Evolutionary conservation across 164 flowering plant species (phyloP).

Genomic region (Stephania cephalantha): DNA sequence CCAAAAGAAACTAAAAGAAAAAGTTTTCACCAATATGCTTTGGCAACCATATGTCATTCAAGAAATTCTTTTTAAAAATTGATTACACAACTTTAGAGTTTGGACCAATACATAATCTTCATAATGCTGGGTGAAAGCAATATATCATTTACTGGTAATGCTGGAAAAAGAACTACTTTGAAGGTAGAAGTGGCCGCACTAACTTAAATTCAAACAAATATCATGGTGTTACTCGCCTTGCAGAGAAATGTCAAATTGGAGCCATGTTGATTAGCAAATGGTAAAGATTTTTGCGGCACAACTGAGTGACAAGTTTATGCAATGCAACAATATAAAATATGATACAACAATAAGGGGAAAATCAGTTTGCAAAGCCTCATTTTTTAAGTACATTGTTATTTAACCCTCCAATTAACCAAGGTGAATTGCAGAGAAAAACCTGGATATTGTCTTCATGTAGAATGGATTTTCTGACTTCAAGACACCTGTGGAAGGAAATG

Average conservation of each 20-base stretch:
- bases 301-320: neutral
- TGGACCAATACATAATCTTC: too few relatives aligned
- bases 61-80: too few relatives aligned
- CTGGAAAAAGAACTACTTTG: too few relatives aligned
- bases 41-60: too few relatives aligned
- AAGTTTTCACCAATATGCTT: too few relatives aligned
- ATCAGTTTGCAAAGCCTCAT: conserved; percentile 2
- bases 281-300: neutral
- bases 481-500: conserved; percentile 47
- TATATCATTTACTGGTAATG: too few relatives aligned
- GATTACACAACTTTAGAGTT: too few relatives aligned
- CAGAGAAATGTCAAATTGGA: neutral
- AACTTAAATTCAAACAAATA: neutral
- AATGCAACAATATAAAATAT: neutral
- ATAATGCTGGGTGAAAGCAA: too few relatives aligned
- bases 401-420: too few relatives aligned
- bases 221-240: neutral
- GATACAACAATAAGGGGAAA: neutral
- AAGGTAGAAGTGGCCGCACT: too few relatives aligned
- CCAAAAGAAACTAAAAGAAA: too few relatives aligned
- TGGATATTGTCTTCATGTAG: conserved; percentile 67
- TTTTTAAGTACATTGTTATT: neutral
- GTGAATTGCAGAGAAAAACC: conserved; percentile 31
- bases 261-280: neutral
- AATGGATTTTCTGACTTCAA: conserved; percentile 50